Evolutionary conservation across 257 asterid genomes (phyloP).

Genomic region (Solanum chiquidenum): DNA sequence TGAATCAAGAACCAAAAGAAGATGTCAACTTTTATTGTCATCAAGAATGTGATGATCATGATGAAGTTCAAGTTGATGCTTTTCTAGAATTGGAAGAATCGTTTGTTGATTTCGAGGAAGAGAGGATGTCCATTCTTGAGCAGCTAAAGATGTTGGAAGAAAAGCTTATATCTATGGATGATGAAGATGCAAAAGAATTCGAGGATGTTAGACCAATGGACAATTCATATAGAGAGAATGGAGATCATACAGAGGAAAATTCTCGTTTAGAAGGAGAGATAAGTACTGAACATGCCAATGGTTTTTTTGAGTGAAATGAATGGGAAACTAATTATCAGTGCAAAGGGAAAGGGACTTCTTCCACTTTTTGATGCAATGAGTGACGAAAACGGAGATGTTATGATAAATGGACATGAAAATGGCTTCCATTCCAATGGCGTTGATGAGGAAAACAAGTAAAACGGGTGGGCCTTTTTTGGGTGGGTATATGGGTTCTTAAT

Average conservation of each 20-base stretch:
- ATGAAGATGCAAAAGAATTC: conserved; percentile 29
- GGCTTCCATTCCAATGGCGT: conserved; percentile 30
- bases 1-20: conserved; percentile 61
- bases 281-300: conserved; percentile 22
- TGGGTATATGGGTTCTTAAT: too few species aligned
- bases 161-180: conserved; percentile 56
- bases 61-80: conserved; percentile 47
- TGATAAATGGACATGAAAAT: too few species aligned
- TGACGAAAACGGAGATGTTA: conserved; percentile 36
- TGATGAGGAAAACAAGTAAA: conserved; percentile 29
- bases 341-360: conserved; percentile 68
- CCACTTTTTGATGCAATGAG: conserved; percentile 77
- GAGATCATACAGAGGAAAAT: too few species aligned
- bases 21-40: conserved; percentile 32
- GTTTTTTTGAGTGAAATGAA: conserved; percentile 33
- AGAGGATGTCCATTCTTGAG: conserved; percentile 72
- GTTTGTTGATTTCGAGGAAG: conserved; percentile 83
- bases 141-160: conserved; percentile 81
- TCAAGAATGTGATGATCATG: conserved; percentile 20
- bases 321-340: conserved; percentile 28
- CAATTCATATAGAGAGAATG: not conserved
- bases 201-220: conserved; percentile 32
- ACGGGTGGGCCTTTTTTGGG: too few species aligned
- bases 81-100: conserved; percentile 70
- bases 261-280: too few species aligned